Base-by-base conservation (phyloP, 2,329 filamentous ascomycete species). In the Epichloe hybrida region DNA sequence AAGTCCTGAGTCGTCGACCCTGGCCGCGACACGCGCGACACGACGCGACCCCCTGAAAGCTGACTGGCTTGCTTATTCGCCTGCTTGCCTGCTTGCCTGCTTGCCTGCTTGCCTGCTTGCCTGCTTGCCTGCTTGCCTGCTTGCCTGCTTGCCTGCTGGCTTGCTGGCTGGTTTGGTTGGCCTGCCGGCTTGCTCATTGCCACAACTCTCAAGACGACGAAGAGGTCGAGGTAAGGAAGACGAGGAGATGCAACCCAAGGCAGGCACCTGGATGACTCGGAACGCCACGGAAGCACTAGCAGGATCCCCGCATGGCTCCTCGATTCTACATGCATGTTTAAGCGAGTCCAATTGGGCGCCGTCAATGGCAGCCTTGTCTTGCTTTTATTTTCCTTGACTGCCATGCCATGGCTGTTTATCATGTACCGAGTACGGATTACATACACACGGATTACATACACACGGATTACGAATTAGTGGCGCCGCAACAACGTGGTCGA, bases 291-390 rank as follows among this genome's bases (percentile, higher is more conserved):
- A 46, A 45, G 46, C 50, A 49, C 50, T 45, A 49, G 35, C 40
- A 45, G 21, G n/a, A 49, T 45, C 44, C 44, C 51, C 48, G 51
- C 51, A 31, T 50, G 48, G 48, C 51, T 50, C 44, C 38, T 50
- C 44, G 37, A 45, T 50, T 48, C 4, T 35, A 44, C 42, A 50
- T 47, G 35, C 46, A 52, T 49, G 46, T 34, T 27, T 50, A 52
- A 46, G 51, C 47, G 51, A 52, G 20, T 39, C 50, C 42, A 50
- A 41, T 46, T 41, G 43, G 20, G 38, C 20, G 43, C 47, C 27
- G 38, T 44, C 51, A 17, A 37, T 15, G 9, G 21, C 37, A 44
- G 17, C 17, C 17, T 17, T 39, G 36, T 31, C 34, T 41, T 41
- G 23, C 40, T 48, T 43, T 43, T 40, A 48, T 42, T 44, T 44